These are phyloP conservation scores for Starmera caribaea DNA, from an alignment of 805 yeast genomes.

Conservation along the genomic window DNA sequence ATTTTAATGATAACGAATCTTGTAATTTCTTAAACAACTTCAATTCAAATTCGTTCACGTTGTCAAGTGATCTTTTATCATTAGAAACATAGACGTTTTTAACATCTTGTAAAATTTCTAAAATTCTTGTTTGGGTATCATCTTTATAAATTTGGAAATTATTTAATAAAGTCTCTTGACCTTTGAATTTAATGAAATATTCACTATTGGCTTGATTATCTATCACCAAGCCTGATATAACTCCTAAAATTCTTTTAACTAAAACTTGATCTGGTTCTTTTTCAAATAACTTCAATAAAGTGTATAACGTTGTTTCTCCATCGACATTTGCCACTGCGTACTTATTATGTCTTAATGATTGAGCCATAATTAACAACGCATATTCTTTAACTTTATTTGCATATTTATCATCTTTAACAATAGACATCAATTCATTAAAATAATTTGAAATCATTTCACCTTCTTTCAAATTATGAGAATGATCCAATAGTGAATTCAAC, in stretches of 20 bases:
- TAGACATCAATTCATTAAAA: conserved; percentile 22
- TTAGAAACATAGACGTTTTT: conserved; percentile 3
- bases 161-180: conserved; percentile 16
- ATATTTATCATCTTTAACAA: conserved; percentile 11
- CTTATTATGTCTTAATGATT: conserved; percentile 67
- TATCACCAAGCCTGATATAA: conserved; percentile 34
- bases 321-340: conserved; percentile 38
- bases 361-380: conserved; percentile 50
- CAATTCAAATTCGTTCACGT: conserved; percentile 2
- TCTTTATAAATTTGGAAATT: conserved; percentile 13
- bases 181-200: conserved; percentile 10
- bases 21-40: conserved; percentile 10
- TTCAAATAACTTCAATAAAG: conserved; percentile 4
- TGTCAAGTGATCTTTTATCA: conserved; percentile 6
- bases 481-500: conserved; percentile 39
- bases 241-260: conserved; percentile 41
- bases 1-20: conserved; percentile 14
- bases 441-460: conserved; percentile 39
- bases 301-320: conserved; percentile 4
- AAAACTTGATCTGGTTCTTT: conserved; percentile 21
- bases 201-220: conserved; percentile 25
- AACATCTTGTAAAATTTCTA: conserved; percentile 39
- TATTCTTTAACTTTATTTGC: conserved; percentile 32
- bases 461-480: conserved; percentile 56
- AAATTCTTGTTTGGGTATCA: conserved; percentile 26